Conservation (phyloP, 208 protist genomes). For the Phytomonas sp. region DNA sequence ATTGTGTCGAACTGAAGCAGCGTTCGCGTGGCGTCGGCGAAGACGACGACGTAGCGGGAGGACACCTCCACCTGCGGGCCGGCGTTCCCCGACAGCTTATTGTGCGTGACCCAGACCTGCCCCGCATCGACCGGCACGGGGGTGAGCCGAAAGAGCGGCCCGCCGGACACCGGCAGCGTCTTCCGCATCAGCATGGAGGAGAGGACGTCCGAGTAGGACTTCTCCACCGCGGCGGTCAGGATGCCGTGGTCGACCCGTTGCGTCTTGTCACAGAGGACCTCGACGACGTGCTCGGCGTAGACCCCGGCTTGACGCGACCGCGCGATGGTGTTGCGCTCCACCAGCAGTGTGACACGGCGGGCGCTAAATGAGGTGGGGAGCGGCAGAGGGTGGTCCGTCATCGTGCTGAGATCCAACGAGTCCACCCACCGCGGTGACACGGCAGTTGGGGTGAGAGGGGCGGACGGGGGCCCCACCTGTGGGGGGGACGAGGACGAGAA, state of each 20-base stretch:
- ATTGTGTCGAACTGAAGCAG: slow-evolving; percentile 73
- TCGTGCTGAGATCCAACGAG: neutral
- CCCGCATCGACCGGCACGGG: slow-evolving; percentile 22
- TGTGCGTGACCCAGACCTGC: slow-evolving; percentile 42
- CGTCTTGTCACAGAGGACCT: slow-evolving; percentile 25
- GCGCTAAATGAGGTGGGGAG: slow-evolving; percentile 10
- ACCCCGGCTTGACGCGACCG: slow-evolving; percentile 43
- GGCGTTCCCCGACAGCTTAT: slow-evolving; percentile 54
- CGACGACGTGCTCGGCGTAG: slow-evolving; percentile 58
- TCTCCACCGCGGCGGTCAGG: slow-evolving; percentile 27
- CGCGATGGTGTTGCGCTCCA: slow-evolving; percentile 59
- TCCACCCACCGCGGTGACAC: neutral
- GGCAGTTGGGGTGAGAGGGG: neutral
- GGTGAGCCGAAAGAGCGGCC: slow-evolving; percentile 26
- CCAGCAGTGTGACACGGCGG: slow-evolving; percentile 23
- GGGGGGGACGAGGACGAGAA: slow-evolving; percentile 1
- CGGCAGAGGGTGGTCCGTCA: slow-evolving; percentile 5
- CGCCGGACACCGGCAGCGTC: slow-evolving; percentile 9
- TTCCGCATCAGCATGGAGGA: slow-evolving; percentile 2
- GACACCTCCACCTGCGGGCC: slow-evolving; percentile 44
- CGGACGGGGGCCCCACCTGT: neutral
- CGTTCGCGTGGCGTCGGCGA: slow-evolving; percentile 26
- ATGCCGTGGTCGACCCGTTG: slow-evolving; percentile 19
- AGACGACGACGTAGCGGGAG: slow-evolving; percentile 52
- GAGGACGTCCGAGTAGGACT: slow-evolving; percentile 34